These are phyloP conservation scores for Aspergillus flavus DNA, from an alignment of 2,329 filamentous ascomycete genomes.

Conservation along the genomic window DNA sequence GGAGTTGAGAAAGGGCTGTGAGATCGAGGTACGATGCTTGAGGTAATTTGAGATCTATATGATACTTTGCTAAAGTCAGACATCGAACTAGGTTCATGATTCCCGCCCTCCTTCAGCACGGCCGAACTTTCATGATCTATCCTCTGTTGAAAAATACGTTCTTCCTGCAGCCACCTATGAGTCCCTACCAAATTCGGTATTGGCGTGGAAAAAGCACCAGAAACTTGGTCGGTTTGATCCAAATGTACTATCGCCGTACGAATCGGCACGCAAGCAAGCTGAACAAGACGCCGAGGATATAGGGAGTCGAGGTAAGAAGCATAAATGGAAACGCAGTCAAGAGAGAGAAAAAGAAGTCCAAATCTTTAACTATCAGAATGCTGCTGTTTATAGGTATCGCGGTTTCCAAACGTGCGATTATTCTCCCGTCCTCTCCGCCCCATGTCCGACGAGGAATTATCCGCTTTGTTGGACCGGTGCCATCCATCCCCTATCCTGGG, in stretches of 20 bases:
- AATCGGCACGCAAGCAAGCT: conserved; percentile 70
- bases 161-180: conserved; percentile 88
- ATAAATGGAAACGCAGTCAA: background rate
- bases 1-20: conserved; percentile 43
- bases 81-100: conserved; percentile 67
- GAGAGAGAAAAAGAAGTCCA: background rate
- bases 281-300: conserved; percentile 64
- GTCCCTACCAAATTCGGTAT: conserved; percentile 80
- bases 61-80: background rate
- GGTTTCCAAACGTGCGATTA: conserved; percentile 46
- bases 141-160: conserved; percentile 82
- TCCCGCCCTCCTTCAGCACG: conserved; percentile 74
- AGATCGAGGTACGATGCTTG: conserved; percentile 43
- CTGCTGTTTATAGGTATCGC: conserved; percentile 41
- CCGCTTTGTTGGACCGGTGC: conserved; percentile 45
- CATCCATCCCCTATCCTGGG: conserved; percentile 41
- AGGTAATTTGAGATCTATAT: background rate
- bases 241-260: conserved; percentile 71
- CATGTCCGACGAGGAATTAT: conserved; percentile 48
- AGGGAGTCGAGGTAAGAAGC: conserved; percentile 61
- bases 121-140: conserved; percentile 79
- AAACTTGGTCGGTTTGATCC: conserved; percentile 97
- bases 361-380: background rate
- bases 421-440: conserved; percentile 45
- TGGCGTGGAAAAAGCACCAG: conserved; percentile 94